Conservation (phyloP, 2,329 filamentous ascomycete species). For the Aspergillus bombycis region DNA sequence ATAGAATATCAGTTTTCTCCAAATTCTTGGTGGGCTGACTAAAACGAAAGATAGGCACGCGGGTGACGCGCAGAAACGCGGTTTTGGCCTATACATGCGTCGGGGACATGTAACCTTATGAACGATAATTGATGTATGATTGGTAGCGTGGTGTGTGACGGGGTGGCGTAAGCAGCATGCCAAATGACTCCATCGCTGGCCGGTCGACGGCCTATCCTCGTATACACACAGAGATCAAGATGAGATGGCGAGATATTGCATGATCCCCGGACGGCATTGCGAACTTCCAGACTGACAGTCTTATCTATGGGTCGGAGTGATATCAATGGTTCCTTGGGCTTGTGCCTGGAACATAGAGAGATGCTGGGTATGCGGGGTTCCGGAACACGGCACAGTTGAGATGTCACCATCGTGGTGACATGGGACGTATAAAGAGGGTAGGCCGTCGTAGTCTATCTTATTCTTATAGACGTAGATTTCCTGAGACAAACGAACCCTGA, state of each 20-base stretch:
- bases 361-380: not conserved
- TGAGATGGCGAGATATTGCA: constrained; percentile 18
- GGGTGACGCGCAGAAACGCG: too few relatives aligned
- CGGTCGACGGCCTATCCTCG: not conserved
- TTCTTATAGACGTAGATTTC: not conserved
- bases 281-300: not conserved
- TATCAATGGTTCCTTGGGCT: not conserved
- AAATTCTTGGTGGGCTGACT: too few relatives aligned
- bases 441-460: not conserved
- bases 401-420: not conserved
- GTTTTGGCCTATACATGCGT: too few relatives aligned
- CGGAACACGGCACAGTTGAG: not conserved
- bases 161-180: not conserved
- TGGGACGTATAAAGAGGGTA: not conserved
- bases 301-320: not conserved
- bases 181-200: not conserved
- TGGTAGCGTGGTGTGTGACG: not conserved
- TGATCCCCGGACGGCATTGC: constrained; percentile 17
- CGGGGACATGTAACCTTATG: too few relatives aligned
- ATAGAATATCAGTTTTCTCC: too few relatives aligned
- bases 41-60: too few relatives aligned
- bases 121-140: not conserved
- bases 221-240: not conserved
- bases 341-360: not conserved
- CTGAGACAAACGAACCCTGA: too few relatives aligned